Conservation (phyloP, 2,329 filamentous ascomycete species). For the Colletotrichum musae region DNA sequence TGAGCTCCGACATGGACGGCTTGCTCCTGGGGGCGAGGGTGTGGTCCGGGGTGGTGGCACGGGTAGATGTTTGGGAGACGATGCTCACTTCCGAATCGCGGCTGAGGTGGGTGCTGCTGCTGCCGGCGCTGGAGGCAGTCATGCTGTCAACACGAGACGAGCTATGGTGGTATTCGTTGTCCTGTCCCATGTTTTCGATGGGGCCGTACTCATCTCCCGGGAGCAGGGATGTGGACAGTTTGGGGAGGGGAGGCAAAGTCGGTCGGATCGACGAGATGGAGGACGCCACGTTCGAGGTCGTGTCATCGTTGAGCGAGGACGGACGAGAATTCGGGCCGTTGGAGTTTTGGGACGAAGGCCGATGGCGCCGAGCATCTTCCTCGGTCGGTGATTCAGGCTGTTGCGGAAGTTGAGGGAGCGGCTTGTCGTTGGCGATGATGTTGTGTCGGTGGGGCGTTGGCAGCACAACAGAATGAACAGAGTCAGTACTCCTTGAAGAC, state of each 20-base stretch:
- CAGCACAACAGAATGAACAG: conserved; percentile 37
- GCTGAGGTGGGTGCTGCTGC: conserved; percentile 83
- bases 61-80: conserved; percentile 85
- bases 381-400: conserved; percentile 61
- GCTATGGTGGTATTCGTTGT: conserved; percentile 65
- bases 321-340: conserved; percentile 59
- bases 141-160: conserved; percentile 77
- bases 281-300: conserved; percentile 59
- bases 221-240: conserved; percentile 66
- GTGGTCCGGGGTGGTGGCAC: conserved; percentile 88
- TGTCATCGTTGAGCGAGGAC: conserved; percentile 59
- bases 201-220: conserved; percentile 64
- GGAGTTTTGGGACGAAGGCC: conserved; percentile 36
- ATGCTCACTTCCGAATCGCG: conserved; percentile 86
- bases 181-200: conserved; percentile 61
- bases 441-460: conserved; percentile 54
- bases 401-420: conserved; percentile 75
- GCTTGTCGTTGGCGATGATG: conserved; percentile 70
- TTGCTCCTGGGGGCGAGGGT: conserved; percentile 68
- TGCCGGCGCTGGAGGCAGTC: conserved; percentile 82
- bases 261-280: conserved; percentile 64
- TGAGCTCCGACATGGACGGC: conserved; percentile 78
- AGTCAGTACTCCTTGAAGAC: conserved; percentile 54
- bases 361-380: conserved; percentile 43
- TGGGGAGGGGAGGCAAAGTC: conserved; percentile 69